Evolutionary conservation across 768 basidiomycete genomes (phyloP), one percentile per base, ranked within the genome.

Genomic region (Boletus fagicola): DNA sequence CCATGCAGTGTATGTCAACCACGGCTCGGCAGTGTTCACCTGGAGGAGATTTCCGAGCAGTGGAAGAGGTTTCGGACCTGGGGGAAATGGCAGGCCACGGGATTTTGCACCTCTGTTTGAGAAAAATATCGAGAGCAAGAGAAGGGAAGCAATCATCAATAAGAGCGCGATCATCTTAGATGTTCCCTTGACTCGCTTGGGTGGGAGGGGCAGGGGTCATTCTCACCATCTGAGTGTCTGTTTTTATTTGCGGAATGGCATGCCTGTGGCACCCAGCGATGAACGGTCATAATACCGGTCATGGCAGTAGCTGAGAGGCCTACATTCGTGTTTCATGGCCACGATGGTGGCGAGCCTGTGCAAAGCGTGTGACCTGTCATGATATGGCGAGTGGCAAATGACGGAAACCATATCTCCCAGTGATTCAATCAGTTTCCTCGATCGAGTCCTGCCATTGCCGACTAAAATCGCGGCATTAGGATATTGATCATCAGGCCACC

Each of bases 1-100:
- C 74, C 74, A 74, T n/a, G 64, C 54, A 13, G 74, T 62, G 53
- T 73, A 74, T 20, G 71, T 67, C 24, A 74, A 43, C 73, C 73
- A 75, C 5, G 74, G 70, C n/a, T 65, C 55, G 12, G 65, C 31
- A 2, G 60, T 56, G 40, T 73, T 67, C 36, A 74, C 31, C 43
- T 68, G 65, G 49, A 58, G 54, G 39, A 69, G 26, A 56, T 70
- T 69, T 43, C 71, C 71, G 24, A 72, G 39, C 20, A 72, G 40
- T 4, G 72, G 72, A 13, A 72, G 58, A n/a, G 73, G 58, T 54
- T 58, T 65, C 0, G 71, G 72, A 20, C 71, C 71, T n/a, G 72
- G 71, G 12, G 71, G 72, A 7, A 63, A 53, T n/a, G 61, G 61
- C 18, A 65, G 16, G 31, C 51, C 58, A 20, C 35, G 33, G 16